phyloP scores from a whole-genome alignment of 257 asterid species.

The Thymus quinquecostatus region DNA sequence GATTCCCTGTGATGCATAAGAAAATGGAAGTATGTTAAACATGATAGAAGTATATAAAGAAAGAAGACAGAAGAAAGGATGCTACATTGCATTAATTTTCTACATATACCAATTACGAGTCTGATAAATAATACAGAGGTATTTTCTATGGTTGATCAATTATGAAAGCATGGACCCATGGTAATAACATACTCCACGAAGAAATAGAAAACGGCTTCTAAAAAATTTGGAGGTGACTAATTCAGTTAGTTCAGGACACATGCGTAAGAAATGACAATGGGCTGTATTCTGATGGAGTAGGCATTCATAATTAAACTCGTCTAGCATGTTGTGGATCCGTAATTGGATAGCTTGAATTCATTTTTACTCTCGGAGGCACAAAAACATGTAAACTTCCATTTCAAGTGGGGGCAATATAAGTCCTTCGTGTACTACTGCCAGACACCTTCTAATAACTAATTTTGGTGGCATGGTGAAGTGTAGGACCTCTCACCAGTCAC shows the following conservation, averaged over 20 bases:
- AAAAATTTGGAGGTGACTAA: neutral
- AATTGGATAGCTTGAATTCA: no score
- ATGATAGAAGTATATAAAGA: neutral
- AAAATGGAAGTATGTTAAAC: slow-evolving; percentile 13
- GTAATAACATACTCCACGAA: slow-evolving; percentile 6
- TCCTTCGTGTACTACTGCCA: neutral
- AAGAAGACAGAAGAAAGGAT: neutral
- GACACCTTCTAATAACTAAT: slow-evolving; percentile 8
- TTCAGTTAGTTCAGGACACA: no score
- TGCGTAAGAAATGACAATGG: neutral
- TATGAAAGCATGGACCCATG: neutral
- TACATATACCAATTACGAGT: neutral
- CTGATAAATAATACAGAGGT: neutral
- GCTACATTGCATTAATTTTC: neutral
- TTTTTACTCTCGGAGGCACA: neutral
- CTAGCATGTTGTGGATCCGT: neutral
- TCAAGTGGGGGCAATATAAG: neutral
- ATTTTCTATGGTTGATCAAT: neutral
- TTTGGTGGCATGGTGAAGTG: neutral
- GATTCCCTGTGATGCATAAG: slow-evolving; percentile 56
- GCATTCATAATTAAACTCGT: neutral
- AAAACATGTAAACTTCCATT: neutral
- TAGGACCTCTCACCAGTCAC: neutral
- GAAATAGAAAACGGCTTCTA: slow-evolving; percentile 5
- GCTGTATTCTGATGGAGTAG: slow-evolving; percentile 5